Percentiles rank a stretch among this genome's conserved stretches.
Evolutionary conservation across 2,329 filamentous ascomycete species (phyloP).

Genomic region (Phyllosticta citribraziliensis): DNA sequence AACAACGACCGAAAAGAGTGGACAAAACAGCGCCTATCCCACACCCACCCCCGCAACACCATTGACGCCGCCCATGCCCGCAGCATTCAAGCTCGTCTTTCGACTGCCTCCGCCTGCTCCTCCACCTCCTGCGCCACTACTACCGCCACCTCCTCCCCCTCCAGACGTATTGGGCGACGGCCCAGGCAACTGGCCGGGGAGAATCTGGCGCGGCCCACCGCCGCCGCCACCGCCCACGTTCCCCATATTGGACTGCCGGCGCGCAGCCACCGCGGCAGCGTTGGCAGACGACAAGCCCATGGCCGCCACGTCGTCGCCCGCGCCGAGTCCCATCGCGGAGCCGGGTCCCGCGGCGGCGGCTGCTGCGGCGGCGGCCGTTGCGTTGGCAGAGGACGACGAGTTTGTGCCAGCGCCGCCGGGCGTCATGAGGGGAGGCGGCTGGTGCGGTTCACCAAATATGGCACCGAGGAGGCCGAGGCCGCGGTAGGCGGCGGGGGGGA

Average conservation of each 20-base stretch:
- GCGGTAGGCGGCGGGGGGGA: constrained; percentile 15
- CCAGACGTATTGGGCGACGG: constrained; percentile 10
- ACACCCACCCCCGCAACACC: background rate
- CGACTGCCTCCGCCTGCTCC: background rate
- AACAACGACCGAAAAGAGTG: too few species aligned
- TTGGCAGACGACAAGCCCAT: constrained; percentile 20
- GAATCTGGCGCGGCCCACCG: constrained; percentile 23
- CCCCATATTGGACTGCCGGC: constrained; percentile 22
- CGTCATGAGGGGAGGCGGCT: background rate
- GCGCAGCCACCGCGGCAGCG: constrained; percentile 19
- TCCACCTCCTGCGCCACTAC: background rate
- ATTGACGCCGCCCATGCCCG: background rate
- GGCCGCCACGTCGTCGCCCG: constrained; percentile 19
- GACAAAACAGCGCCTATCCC: background rate
- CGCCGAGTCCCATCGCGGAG: constrained; percentile 22
- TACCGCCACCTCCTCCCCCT: background rate
- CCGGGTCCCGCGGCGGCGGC: constrained; percentile 14
- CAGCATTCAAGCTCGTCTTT: background rate
- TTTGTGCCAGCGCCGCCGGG: background rate
- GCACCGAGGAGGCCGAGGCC: constrained; percentile 1
- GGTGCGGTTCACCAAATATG: constrained; percentile 2
- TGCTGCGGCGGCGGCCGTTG: constrained; percentile 16
- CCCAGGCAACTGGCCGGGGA: constrained; percentile 28
- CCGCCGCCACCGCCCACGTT: background rate
- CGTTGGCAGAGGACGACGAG: background rate